phyloP scores from a whole-genome alignment of 2,329 filamentous ascomycete species.

The Exophiala dermatitidis region DNA sequence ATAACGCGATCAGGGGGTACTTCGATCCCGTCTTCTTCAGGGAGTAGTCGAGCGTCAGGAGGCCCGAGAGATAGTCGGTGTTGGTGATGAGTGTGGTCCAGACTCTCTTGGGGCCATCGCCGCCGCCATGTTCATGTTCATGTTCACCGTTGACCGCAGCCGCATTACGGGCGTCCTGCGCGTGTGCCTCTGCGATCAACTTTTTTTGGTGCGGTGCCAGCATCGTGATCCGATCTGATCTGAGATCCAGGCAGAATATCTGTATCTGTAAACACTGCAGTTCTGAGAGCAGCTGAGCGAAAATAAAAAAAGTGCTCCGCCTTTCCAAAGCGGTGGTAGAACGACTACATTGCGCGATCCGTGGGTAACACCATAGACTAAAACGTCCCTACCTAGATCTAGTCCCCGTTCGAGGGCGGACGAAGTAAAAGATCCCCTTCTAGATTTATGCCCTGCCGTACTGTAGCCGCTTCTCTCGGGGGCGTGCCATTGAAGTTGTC shows the following conservation, averaged over 20 bases:
- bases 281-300: not conserved
- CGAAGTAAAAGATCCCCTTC: not conserved
- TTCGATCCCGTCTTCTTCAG: slow-evolving; percentile 57
- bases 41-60: slow-evolving; percentile 73
- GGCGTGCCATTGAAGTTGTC: no score
- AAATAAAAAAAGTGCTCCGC: not conserved
- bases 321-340: not conserved
- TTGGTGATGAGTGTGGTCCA: slow-evolving; percentile 88
- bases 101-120: slow-evolving; percentile 45
- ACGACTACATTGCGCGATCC: slow-evolving; percentile 7
- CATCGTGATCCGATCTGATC: not conserved
- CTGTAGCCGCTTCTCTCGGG: no score
- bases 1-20: slow-evolving; percentile 75
- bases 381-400: not conserved
- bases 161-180: not conserved
- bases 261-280: not conserved
- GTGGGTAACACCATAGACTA: not conserved
- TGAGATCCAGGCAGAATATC: no score
- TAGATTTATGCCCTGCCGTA: not conserved
- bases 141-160: no score
- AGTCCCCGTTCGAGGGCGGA: not conserved
- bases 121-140: no score
- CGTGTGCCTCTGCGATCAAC: not conserved
- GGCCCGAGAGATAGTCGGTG: slow-evolving; percentile 69
- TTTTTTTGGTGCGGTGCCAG: not conserved